Percentiles rank a stretch among this genome's conserved stretches.
phyloP scores from a whole-genome alignment of 805 yeast genomes.

The Myxozyma udenii region DNA sequence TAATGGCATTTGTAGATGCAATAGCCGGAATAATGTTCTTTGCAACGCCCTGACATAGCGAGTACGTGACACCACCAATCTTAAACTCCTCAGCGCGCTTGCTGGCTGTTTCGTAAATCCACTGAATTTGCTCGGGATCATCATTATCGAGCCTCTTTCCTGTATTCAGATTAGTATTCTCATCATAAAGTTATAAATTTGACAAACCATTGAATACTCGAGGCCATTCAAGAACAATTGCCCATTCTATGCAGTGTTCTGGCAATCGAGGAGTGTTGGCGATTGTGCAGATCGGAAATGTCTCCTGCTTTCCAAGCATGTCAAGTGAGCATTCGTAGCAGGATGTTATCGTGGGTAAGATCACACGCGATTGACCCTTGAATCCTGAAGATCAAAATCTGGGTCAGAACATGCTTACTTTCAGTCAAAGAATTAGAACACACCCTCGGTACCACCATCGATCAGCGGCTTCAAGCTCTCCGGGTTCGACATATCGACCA shows the following conservation, averaged over 20 bases:
- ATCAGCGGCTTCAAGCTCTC: conserved; percentile 61
- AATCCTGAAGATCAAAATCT: conserved; percentile 45
- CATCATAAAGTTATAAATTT: not conserved
- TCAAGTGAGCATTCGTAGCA: conserved; percentile 91
- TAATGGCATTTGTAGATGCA: conserved; percentile 88
- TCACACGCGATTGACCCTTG: conserved; percentile 84
- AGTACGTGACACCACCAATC: conserved; percentile 67
- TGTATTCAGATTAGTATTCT: not conserved
- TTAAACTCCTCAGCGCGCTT: conserved; percentile 61
- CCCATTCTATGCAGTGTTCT: conserved; percentile 93
- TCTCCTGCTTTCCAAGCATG: conserved; percentile 55
- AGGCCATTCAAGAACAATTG: conserved; percentile 73
- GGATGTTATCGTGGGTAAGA: conserved; percentile 77
- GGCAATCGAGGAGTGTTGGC: conserved; percentile 93
- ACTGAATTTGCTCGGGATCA: conserved; percentile 58
- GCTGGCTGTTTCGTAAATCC: conserved; percentile 56
- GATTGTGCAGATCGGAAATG: conserved; percentile 89
- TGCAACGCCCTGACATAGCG: conserved; percentile 78
- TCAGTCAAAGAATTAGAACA: not conserved
- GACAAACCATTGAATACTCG: conserved; percentile 40
- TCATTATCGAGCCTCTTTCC: conserved; percentile 63
- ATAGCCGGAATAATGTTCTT: conserved; percentile 91
- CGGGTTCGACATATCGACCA: conserved; percentile 54
- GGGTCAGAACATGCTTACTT: not conserved
- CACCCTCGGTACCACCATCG: conserved; percentile 90